Percentiles rank a stretch among this genome's conserved stretches.
phyloP scores from a whole-genome alignment of 1,139 yeast species.

The Magnusiomyces suaveolens region DNA sequence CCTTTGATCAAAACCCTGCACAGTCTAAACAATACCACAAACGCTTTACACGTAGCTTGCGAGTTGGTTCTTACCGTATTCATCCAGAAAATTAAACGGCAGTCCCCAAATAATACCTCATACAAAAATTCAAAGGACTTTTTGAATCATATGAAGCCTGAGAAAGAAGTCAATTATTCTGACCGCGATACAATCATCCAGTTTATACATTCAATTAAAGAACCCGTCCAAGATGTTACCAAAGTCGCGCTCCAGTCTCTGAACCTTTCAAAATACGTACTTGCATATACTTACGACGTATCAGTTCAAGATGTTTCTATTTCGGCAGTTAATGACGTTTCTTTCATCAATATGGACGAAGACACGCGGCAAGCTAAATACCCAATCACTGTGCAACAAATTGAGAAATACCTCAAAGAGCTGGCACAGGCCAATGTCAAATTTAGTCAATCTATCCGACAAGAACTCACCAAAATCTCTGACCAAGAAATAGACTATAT shows the following conservation, averaged over 20 bases:
- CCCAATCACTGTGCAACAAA: constrained; percentile 20
- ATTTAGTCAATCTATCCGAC: constrained; percentile 27
- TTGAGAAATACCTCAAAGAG: constrained; percentile 26
- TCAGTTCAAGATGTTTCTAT: constrained; percentile 15
- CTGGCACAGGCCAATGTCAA: constrained; percentile 30
- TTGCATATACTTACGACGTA: constrained; percentile 38
- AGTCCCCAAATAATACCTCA: background rate
- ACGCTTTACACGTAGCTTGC: constrained; percentile 41
- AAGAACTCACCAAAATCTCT: constrained; percentile 18
- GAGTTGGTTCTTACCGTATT: constrained; percentile 38
- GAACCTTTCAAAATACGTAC: constrained; percentile 27
- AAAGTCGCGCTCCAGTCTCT: constrained; percentile 30
- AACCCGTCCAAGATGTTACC: constrained; percentile 32
- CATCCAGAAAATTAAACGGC: constrained; percentile 15
- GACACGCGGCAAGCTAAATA: background rate
- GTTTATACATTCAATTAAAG: constrained; percentile 29
- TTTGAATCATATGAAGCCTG: constrained; percentile 17
- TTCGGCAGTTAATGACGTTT: background rate
- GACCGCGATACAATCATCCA: constrained; percentile 30
- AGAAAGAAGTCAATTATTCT: constrained; percentile 31
- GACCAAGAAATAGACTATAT: constrained; percentile 9
- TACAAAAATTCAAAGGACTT: background rate
- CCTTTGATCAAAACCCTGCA: constrained; percentile 32
- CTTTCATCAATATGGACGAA: background rate
- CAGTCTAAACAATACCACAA: constrained; percentile 31